A percentile compares a stretch with the other conserved stretches of the same genome.
Evolutionary conservation across 2,329 filamentous ascomycete species (phyloP).

Genomic region (Aspergillus transmontanensis): DNA sequence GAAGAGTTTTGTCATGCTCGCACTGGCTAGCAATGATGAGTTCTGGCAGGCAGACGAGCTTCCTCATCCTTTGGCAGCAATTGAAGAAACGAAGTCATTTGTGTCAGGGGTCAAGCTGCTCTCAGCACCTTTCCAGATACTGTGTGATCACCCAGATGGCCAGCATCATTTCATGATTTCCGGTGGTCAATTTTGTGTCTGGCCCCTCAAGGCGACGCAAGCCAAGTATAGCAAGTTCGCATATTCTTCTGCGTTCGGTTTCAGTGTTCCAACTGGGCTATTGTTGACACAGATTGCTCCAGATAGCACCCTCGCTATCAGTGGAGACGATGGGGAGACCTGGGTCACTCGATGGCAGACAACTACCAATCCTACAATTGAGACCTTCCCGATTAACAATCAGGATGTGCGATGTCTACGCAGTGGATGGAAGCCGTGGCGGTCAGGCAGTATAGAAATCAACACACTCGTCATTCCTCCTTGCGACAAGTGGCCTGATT

Average conservation of each 20-base stretch:
- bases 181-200: slow-evolving; percentile 41
- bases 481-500: slow-evolving; percentile 17
- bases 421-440: slow-evolving; percentile 22
- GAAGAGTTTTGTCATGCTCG: slow-evolving; percentile 52
- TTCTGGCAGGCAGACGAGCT: slow-evolving; percentile 52
- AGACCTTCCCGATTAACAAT: not conserved
- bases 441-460: slow-evolving; percentile 14
- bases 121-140: slow-evolving; percentile 46
- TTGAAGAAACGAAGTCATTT: not conserved
- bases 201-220: slow-evolving; percentile 45
- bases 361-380: not conserved
- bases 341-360: slow-evolving; percentile 30
- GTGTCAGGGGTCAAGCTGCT: slow-evolving; percentile 5
- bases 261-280: slow-evolving; percentile 45
- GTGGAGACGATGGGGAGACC: slow-evolving; percentile 41
- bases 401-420: not conserved
- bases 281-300: slow-evolving; percentile 45
- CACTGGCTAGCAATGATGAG: slow-evolving; percentile 35
- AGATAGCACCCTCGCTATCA: slow-evolving; percentile 42
- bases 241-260: slow-evolving; percentile 53
- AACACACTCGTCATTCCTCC: slow-evolving; percentile 17
- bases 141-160: slow-evolving; percentile 38
- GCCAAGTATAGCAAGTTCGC: slow-evolving; percentile 54
- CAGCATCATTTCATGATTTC: slow-evolving; percentile 50
- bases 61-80: slow-evolving; percentile 32